Percentiles rank a stretch among this genome's conserved stretches.
These are phyloP conservation scores for Arctium minus DNA, from an alignment of 129 eudicot species.

Conservation along the genomic window DNA sequence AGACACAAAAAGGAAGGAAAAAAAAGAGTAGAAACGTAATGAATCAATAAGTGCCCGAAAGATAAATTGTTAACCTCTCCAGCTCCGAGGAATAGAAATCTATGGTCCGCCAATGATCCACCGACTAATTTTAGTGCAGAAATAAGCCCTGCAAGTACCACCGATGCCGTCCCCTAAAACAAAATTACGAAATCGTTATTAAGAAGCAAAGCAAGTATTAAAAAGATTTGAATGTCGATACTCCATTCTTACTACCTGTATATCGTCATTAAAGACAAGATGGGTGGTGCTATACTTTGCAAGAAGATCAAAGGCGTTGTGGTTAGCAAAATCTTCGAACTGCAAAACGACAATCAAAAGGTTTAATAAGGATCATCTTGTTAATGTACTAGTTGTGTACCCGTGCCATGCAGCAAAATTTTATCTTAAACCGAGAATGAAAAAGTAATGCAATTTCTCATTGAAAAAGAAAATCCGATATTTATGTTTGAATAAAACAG, in stretches of 20 bases:
- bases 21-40: neutral
- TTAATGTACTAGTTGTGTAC: neutral
- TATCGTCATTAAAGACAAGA: conserved; percentile 96
- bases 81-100: conserved; percentile 87
- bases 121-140: conserved; percentile 79
- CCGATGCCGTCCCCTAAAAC: conserved; percentile 94
- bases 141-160: conserved; percentile 93
- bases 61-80: conserved; percentile 70
- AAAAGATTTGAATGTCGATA: neutral
- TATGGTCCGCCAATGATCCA: conserved; percentile 83
- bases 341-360: conserved; percentile 26
- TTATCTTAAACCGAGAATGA: neutral
- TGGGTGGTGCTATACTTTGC: conserved; percentile 89
- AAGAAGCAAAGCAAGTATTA: neutral
- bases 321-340: conserved; percentile 99
- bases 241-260: conserved; percentile 54
- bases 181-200: neutral
- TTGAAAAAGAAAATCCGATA: neutral
- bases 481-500: neutral
- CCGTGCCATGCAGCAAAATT: neutral
- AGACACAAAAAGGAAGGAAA: neutral
- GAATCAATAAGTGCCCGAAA: neutral
- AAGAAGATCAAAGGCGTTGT: conserved; percentile 96
- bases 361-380: neutral
- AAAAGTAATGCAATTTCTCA: neutral